A percentile compares a stretch with the other conserved stretches of the same genome.
Conservation (phyloP, 2,329 filamentous ascomycete species). For the Trichophyton benhamiae region DNA sequence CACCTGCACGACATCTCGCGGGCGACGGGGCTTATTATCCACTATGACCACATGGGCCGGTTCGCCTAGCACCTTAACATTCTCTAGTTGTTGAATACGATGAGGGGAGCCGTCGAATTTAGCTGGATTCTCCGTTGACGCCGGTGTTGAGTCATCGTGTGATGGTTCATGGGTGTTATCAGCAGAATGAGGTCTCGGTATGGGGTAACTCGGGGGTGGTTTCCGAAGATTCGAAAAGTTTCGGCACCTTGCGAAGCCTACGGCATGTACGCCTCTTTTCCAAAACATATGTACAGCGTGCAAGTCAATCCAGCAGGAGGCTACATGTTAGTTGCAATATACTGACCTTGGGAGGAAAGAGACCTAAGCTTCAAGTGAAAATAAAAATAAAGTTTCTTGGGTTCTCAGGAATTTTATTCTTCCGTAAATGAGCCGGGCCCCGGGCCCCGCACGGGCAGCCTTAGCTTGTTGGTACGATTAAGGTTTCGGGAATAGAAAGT, state of each 20-base stretch:
- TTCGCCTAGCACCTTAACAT: constrained; percentile 4
- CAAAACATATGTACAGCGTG: constrained; percentile 3
- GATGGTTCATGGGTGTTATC: neutral
- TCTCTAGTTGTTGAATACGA: neutral
- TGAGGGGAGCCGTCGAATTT: neutral
- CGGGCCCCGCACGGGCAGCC: no score
- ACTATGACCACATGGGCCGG: constrained; percentile 9
- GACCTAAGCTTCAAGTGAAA: neutral
- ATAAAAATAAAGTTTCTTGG: neutral
- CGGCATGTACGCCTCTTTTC: neutral
- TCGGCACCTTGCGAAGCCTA: neutral
- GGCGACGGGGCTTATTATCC: neutral
- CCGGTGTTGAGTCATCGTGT: neutral
- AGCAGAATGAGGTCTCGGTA: neutral
- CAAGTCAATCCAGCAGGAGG: neutral
- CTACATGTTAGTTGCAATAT: neutral
- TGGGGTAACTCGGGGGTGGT: neutral
- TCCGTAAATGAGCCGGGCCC: no score
- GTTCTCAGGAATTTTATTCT: no score
- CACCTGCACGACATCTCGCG: neutral
- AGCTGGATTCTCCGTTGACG: neutral
- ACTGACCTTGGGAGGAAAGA: neutral
- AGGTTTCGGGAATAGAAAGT: no score
- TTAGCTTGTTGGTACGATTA: no score
- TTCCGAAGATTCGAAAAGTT: neutral